Conservation (phyloP, 441 rosid genomes). For the Eutrema salsugineum region DNA sequence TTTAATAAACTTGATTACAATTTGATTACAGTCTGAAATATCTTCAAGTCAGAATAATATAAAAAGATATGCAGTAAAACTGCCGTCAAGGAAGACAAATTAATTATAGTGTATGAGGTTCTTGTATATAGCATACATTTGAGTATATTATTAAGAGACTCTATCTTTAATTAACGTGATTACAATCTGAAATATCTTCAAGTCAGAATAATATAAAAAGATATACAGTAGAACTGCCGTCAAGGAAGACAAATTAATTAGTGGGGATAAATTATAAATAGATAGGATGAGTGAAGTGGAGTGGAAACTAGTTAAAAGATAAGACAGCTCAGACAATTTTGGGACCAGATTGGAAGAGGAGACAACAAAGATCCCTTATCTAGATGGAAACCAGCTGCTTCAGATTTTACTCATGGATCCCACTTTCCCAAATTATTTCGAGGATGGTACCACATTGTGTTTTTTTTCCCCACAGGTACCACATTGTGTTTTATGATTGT, state of each 20-base stretch:
- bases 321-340: constrained; percentile 1
- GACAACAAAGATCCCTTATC: constrained; percentile 5
- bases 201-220: background rate
- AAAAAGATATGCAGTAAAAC: background rate
- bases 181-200: too few species aligned
- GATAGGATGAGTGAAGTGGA: background rate
- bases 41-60: background rate
- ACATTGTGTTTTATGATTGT: background rate
- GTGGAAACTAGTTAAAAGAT: constrained; percentile 9
- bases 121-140: too few species aligned
- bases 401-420: constrained; percentile 12
- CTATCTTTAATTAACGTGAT: too few species aligned
- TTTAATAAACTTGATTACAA: background rate
- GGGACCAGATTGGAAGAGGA: background rate
- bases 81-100: background rate
- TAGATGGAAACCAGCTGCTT: constrained; percentile 26
- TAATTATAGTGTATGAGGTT: too few species aligned
- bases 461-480: too few species aligned
- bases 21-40: too few species aligned
- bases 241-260: background rate
- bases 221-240: background rate
- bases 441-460: background rate
- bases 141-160: too few species aligned
- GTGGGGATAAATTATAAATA: background rate
- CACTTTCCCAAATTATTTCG: constrained; percentile 5